Evolutionary conservation across 768 basidiomycete species (phyloP), one percentile per base, ranked within the genome.

Genomic region (Collybia sp.): DNA sequence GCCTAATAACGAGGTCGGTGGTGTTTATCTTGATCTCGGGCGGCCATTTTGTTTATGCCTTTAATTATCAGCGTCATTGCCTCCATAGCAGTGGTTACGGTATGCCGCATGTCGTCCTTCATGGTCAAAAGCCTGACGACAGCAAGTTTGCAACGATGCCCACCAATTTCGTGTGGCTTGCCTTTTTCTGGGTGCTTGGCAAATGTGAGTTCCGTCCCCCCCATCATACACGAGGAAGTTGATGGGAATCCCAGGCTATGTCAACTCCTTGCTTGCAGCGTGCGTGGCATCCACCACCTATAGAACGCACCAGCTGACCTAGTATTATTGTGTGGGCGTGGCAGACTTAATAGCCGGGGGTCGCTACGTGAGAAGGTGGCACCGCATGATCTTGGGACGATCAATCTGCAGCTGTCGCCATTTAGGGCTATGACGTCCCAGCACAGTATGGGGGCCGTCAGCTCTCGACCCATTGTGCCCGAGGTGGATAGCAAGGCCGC

Each of bases 151-250:
- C 67, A 19, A 65, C 61, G 12, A 71, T 72, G 69, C 76, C 75
- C 9, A 65, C 66, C 30, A 71, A 70, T 51, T 73, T 72, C 53
- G 53, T 75, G 4, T 77, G 71, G 70, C 53, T 75, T 40, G 72
- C 69, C 9, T 72, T 76, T 49, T 76, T 77, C 58, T 79, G 74
- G 75, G 50, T 73, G 17, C 58, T 73, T 39, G 73, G 72, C 20
- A 79, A 75, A 67, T 75, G 76, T 76, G 45, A 48, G 72, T 52
- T 15, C 40, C 11, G 10, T 43, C 39, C 37, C 17, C n/a, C 40
- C 42, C 15, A 36, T 44, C 45, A 43, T 35, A 30, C 10, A 31
- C 38, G 19, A 42, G 40, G 18, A 38, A 33, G 31, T 46, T 3
- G 31, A 41, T 52, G 18, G n/a, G 12, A 32, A 45, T 42, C 40